Evolutionary conservation across 1,284 basidiomycete species (phyloP).

Genomic region (Naganishia liquefaciens): DNA sequence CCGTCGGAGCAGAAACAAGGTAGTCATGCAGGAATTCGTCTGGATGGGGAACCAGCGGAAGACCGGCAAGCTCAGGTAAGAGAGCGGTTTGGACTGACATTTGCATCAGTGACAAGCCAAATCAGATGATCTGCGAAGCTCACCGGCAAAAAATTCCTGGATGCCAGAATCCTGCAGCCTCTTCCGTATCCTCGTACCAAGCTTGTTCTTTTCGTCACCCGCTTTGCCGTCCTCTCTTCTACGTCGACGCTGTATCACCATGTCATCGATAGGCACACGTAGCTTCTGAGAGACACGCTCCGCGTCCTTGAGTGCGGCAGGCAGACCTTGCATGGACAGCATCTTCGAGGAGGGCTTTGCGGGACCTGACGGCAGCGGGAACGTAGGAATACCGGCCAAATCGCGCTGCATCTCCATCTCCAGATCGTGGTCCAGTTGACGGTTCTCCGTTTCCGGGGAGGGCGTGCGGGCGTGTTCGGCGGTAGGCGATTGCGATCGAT

Average conservation of each 20-base stretch:
- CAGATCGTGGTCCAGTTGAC: conserved; percentile 15
- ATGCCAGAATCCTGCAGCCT: conserved; percentile 74
- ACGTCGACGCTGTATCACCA: conserved; percentile 27
- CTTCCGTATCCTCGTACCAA: conserved; percentile 33
- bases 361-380: conserved; percentile 70
- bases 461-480: conserved; percentile 32
- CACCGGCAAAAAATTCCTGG: conserved; percentile 81
- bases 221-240: conserved; percentile 44
- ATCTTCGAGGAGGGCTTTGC: conserved; percentile 68
- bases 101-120: conserved; percentile 2
- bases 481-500: conserved; percentile 55
- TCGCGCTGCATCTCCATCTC: conserved; percentile 23
- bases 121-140: conserved; percentile 37
- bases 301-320: conserved; percentile 70
- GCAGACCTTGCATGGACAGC: conserved; percentile 74
- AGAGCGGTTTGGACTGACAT: conserved; percentile 52
- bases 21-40: conserved; percentile 77
- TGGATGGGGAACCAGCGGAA: conserved; percentile 62
- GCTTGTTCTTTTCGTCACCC: conserved; percentile 61
- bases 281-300: conserved; percentile 66
- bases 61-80: conserved; percentile 44
- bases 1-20: conserved; percentile 96
- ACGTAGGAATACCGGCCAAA: conserved; percentile 48
- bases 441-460: conserved; percentile 15
- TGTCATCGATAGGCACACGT: conserved; percentile 57